Conservation (phyloP, 805 yeast species). For the Metschnikowia koreensis region DNA sequence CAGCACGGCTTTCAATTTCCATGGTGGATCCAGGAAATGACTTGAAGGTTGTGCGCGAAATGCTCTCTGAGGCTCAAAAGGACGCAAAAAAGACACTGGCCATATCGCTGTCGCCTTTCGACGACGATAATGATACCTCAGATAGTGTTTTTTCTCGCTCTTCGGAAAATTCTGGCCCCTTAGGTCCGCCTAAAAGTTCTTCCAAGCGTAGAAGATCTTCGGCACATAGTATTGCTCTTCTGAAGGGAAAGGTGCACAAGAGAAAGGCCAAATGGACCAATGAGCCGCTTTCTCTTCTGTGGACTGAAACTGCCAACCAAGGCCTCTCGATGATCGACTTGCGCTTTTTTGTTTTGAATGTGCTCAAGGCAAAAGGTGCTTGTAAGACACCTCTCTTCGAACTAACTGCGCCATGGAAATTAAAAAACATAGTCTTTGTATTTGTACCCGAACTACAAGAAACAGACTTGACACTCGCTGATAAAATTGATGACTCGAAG, state of each 20-base stretch:
- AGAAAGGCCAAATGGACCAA: conserved; percentile 33
- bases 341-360: conserved; percentile 7
- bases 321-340: conserved; percentile 8
- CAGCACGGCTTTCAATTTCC: conserved; percentile 31
- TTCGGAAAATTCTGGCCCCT: conserved; percentile 16
- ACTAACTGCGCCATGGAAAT: conserved; percentile 11
- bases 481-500: background rate
- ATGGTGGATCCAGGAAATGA: conserved; percentile 16
- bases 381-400: conserved; percentile 9
- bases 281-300: conserved; percentile 18
- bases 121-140: conserved; percentile 21
- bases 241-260: conserved; percentile 26
- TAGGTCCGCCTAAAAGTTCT: background rate
- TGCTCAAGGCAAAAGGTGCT: conserved; percentile 6
- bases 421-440: conserved; percentile 50
- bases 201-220: conserved; percentile 41
- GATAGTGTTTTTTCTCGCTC: conserved; percentile 28
- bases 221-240: conserved; percentile 24
- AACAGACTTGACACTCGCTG: conserved; percentile 22
- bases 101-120: conserved; percentile 24
- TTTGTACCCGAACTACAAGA: conserved; percentile 64
- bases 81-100: conserved; percentile 6
- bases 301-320: background rate
- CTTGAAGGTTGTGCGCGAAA: conserved; percentile 8
- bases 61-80: conserved; percentile 7